Evolutionary conservation across 257 asterid genomes (phyloP), one percentile per base, ranked within the genome.

Genomic region (Avicennia marina): DNA sequence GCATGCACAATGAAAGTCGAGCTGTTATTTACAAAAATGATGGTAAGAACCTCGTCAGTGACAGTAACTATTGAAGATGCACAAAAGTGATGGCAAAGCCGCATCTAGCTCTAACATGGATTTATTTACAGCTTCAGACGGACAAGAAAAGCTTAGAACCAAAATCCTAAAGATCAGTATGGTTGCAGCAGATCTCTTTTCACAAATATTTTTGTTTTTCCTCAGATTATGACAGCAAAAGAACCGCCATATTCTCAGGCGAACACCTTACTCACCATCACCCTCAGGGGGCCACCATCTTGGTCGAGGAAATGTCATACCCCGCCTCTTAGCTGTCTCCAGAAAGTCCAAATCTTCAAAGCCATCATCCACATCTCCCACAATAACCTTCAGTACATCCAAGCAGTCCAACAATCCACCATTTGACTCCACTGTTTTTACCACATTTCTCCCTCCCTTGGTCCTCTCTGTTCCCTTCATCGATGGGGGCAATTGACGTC

Each of bases 211-310:
- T 6, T 9, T 44, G 2, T 0, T 7, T 15, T 16, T 15, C 15
- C 19, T 18, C 60, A 43, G 20, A 18, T 16, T 8, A 2, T n/a
- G n/a, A 24, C 36, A n/a, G 46, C 29, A 4, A 7, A 58, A 26
- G 42, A 19, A 20, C 18, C 34, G 38, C 32, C 41, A 10, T 13
- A 52, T 31, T 11, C 22, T 12, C 29, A 45, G 19, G 41, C 19
- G 46, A 6, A 38, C 17, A 24, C 25, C 22, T 33, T 47, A 47
- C 31, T 65, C 63, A 19, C 26, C 32, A 60, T 36, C 60, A 6
- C 61, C 73, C 45, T 67, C 69, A 2, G 61, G 17, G 2, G 68
- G 62, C 86, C 82, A 75, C 80, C 76, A 72, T 67, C 86, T 60
- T 32, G 80, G 65, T 53, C 15, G 60, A 0, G 80, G 76, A 69